Base-by-base conservation (phyloP, 352 stramenopile genomes). In the Phytophthora boehmeriae region DNA sequence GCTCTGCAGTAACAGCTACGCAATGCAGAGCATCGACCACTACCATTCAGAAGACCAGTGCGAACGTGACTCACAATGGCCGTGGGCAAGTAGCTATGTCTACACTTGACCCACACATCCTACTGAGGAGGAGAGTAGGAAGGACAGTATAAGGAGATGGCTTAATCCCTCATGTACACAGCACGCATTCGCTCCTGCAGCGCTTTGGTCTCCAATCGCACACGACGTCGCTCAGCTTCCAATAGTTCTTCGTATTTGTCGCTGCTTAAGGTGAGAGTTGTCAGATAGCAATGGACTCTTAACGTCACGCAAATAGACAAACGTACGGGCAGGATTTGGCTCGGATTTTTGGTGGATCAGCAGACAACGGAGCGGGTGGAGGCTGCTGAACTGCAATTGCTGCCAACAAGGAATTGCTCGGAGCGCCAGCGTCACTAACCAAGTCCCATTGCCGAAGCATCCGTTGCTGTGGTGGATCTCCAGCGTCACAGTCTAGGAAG, bases 101-200 rank as follows among this genome's bases (percentile, higher is more conserved):
- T n/a, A n/a, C n/a, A n/a, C n/a, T n/a, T n/a, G n/a, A n/a, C n/a
- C n/a, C n/a, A n/a, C n/a, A n/a, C n/a, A n/a, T n/a, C n/a, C n/a
- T n/a, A n/a, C n/a, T n/a, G n/a, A n/a, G n/a, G n/a, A n/a, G n/a
- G n/a, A n/a, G n/a, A n/a, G n/a, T n/a, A n/a, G n/a, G n/a, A n/a
- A n/a, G n/a, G n/a, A n/a, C n/a, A n/a, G n/a, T n/a, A n/a, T n/a
- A n/a, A n/a, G n/a, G n/a, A n/a, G n/a, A n/a, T n/a, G n/a, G n/a
- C n/a, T n/a, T n/a, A n/a, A n/a, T n/a, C n/a, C n/a, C n/a, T n/a
- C 35, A 49, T 19, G 44, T 75, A 65, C 22, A 81, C 47, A 2
- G 53, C 63, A n/a, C 73, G 68, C 77, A 89, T 89, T n/a, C 71
- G 65, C 14, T 86, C 73, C 23, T 86, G 73, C 5, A 89, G 56